Base-by-base conservation (phyloP, 1,284 basidiomycete genomes). In the Heterobasidion occidentale region DNA sequence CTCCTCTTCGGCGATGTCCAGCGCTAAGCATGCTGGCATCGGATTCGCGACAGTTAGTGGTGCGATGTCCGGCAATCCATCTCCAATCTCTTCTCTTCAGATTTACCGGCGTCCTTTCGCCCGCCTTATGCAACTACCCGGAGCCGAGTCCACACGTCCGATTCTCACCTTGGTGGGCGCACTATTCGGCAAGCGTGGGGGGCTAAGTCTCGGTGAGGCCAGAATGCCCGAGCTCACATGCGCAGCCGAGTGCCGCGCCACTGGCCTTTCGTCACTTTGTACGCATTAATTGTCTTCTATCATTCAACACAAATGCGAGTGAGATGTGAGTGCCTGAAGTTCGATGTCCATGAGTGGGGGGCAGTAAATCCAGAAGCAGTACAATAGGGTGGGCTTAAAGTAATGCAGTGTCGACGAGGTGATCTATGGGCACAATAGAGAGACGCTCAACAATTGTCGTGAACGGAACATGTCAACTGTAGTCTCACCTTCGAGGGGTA, bases 401-500 rank as follows among this genome's bases (percentile, higher is more conserved):
- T 53, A 46, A 33, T 47, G 54, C 53, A 7, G 36, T 44, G 36
- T 49, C 58, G n/a, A 63, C 59, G 33, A 53, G 47, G 47, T 63
- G 62, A 49, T 63, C 61, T 62, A 34, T 35, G 54, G 54, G 51
- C 44, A 54, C 59, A 46, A 60, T 49, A 52, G 38, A 42, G 8
- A 42, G n/a, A 11, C n/a, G 38, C 38, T 42, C 6, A 8, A 42
- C 38, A 42, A 42, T 42, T 42, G 38, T 42, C 38, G n/a, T 12
- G 38, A 42, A 11, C 12, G 11, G 38, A 52, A 53, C 45, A 36
- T 27, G 20, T 50, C 36, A 50, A 56, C 50, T 58, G 49, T 44
- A 55, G 53, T 51, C 51, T 44, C 67, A 85, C 86, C 86, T 77
- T 83, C 75, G 66, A 94, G 75, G 50, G 93, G 94, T 54, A 92